phyloP scores from a whole-genome alignment of 1,284 basidiomycete species.

The Fomitopsis schrenkii region DNA sequence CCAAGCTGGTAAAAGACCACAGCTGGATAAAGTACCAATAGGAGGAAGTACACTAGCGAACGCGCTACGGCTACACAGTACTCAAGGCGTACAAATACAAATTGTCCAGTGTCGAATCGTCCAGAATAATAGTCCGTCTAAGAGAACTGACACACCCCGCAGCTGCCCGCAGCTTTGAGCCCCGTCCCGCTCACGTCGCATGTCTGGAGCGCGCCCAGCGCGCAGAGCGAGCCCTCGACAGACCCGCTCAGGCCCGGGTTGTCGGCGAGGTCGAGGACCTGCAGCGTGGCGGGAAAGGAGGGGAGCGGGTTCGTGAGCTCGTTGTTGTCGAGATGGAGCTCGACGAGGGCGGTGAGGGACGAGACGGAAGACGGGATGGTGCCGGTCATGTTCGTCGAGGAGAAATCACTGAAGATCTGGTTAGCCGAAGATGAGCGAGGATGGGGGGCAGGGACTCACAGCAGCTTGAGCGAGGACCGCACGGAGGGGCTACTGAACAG shows the following conservation, averaged over 20 bases:
- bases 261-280: constrained; percentile 24
- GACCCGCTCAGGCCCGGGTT: constrained; percentile 25
- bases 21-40: no score
- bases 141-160: constrained; percentile 23
- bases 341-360: constrained; percentile 22
- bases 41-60: no score
- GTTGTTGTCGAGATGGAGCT: constrained; percentile 30
- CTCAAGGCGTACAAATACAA: background rate
- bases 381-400: constrained; percentile 25
- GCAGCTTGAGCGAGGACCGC: constrained; percentile 30
- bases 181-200: constrained; percentile 30
- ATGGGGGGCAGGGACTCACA: constrained; percentile 23
- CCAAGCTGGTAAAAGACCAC: no score
- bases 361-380: constrained; percentile 26
- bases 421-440: background rate
- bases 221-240: constrained; percentile 27
- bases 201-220: constrained; percentile 20
- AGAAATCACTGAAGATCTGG: constrained; percentile 22
- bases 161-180: constrained; percentile 21
- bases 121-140: background rate
- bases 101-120: background rate
- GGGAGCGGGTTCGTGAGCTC: constrained; percentile 24
- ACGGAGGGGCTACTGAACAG: constrained; percentile 33
- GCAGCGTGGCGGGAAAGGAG: constrained; percentile 25
- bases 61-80: no score